Conservation (phyloP, 2,329 filamentous ascomycete genomes). For the Metarhizium robertsii region DNA sequence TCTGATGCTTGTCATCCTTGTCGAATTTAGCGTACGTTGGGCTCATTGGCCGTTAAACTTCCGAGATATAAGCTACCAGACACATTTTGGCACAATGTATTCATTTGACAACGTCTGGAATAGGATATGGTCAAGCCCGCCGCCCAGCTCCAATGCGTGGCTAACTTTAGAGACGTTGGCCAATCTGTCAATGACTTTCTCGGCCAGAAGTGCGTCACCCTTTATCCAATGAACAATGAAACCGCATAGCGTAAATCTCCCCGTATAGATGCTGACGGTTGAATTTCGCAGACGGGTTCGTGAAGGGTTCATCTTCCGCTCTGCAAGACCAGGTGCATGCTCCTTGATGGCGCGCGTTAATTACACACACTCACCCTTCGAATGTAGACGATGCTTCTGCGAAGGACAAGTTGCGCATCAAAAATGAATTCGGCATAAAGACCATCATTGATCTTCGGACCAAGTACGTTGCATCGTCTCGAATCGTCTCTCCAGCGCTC, state of each 20-base stretch:
- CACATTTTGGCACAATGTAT: too few species aligned
- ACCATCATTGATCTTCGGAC: conserved; percentile 75
- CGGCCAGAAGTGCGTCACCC: conserved; percentile 36
- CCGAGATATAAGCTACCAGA: background rate
- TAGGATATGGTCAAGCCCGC: background rate
- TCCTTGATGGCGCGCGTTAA: background rate
- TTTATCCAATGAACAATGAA: background rate
- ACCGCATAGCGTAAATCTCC: background rate
- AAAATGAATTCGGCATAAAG: conserved; percentile 51
- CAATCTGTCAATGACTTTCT: conserved; percentile 53
- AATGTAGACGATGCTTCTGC: conserved; percentile 59
- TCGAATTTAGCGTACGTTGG: background rate
- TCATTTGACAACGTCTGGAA: too few species aligned
- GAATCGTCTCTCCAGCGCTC: background rate
- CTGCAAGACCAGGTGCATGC: conserved; percentile 47
- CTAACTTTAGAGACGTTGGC: conserved; percentile 74
- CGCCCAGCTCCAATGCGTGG: conserved; percentile 27
- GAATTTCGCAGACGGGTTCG: conserved; percentile 28
- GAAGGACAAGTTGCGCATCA: conserved; percentile 51
- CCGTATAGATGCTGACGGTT: background rate
- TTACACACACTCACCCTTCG: background rate
- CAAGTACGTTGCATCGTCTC: conserved; percentile 38
- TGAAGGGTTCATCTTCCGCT: conserved; percentile 59
- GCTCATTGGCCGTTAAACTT: background rate
- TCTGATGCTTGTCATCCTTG: background rate